Evolutionary conservation across 176 grass and related monocot species (phyloP).

Genomic region (Avena sativa): DNA sequence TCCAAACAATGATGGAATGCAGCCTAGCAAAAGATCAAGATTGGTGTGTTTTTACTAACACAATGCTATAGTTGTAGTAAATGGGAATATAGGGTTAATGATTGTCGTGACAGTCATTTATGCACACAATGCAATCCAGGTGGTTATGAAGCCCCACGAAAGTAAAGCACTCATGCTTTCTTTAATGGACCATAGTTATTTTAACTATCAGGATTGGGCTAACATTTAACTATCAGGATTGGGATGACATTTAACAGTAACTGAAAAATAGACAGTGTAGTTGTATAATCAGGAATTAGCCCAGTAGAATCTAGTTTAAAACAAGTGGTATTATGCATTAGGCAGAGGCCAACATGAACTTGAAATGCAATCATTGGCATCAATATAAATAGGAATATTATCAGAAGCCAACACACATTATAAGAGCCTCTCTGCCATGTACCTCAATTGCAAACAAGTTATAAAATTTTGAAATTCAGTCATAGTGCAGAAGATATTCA

Average conservation of each 20-base stretch:
- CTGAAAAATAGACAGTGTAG: too few species aligned
- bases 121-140: not conserved
- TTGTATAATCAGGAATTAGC: too few species aligned
- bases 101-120: not conserved
- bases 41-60: too few species aligned
- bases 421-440: not conserved
- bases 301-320: too few species aligned
- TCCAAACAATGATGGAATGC: too few species aligned
- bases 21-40: too few species aligned
- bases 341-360: not conserved
- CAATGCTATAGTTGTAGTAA: not conserved
- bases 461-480: not conserved
- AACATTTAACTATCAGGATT: too few species aligned
- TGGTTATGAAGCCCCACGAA: not conserved
- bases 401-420: not conserved
- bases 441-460: not conserved
- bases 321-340: not conserved
- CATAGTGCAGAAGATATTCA: not conserved
- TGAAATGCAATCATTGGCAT: not conserved
- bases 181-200: not conserved
- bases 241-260: too few species aligned
- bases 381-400: not conserved
- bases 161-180: slow-evolving; percentile 13
- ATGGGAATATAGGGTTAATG: not conserved
- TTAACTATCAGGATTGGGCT: not conserved